phyloP scores from a whole-genome alignment of 331 rosid genomes.

The Malus hybrid region DNA sequence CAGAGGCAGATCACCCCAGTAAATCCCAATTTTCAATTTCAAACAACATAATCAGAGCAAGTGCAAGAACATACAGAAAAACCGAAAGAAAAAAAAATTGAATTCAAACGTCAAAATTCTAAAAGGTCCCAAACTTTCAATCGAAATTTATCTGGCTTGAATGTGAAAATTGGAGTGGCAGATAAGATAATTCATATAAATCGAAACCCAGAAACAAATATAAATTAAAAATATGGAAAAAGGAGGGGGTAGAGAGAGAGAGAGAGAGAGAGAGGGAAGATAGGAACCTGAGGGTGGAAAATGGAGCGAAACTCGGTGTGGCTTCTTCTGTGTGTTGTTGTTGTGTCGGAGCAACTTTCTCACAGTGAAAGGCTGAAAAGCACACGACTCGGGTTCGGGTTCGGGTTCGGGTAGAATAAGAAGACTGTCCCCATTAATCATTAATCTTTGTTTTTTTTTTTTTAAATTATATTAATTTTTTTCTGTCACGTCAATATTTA shows the following conservation, averaged over 20 bases:
- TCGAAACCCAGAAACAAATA: not conserved
- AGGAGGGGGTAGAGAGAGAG: not conserved
- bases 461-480: no score
- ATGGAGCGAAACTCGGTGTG: conserved; percentile 8
- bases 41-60: not conserved
- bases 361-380: conserved; percentile 1
- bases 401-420: not conserved
- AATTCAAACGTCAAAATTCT: not conserved
- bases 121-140: not conserved
- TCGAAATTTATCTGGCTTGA: not conserved
- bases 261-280: not conserved
- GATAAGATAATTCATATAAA: not conserved
- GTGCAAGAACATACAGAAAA: not conserved
- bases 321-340: not conserved
- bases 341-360: conserved; percentile 6
- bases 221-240: not conserved
- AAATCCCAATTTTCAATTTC: not conserved
- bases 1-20: conserved; percentile 11
- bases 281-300: not conserved
- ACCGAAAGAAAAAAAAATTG: not conserved
- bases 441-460: not conserved
- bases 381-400: conserved; percentile 9
- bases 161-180: not conserved
- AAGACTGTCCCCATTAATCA: not conserved
- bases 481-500: no score